Base-by-base conservation (phyloP, 176 grass and related monocot genomes). In the Echinochloa phyllopogon region DNA sequence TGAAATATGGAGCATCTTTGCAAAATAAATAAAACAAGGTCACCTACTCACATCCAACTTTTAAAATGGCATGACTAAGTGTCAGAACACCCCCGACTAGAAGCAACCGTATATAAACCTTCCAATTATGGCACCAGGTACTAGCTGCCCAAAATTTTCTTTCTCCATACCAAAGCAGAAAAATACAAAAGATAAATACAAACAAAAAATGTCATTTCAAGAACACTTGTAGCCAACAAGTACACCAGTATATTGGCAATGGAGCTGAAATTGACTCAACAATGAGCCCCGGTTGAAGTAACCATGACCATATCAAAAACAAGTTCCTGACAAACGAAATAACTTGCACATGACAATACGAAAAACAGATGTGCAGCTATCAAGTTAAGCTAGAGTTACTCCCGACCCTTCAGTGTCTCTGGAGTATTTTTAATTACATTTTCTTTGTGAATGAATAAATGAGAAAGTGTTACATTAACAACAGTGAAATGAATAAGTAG, bases 101-200 rank as follows among this genome's bases (percentile, higher is more conserved):
- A 23, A 78, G 47, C 37, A 74, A 65, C 58, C 23, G 44, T 44
- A 50, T 64, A 56, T 45, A 50, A 64, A 73, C 38, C 55, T 65
- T 42, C 57, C 4, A 72, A 23, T 57, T 82, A 44, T 55, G 24
- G 50, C 36, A 71, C 13, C 57, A 66, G 55, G 29, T 55, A 51
- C 15, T 75, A 75, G 6, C 43, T 17, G 63, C n/a, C 8, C 4
- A n/a, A 42, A 83, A 52, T 51, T 68, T 47, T 76, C 2, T 41
- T 41, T 75, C 52, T 70, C 78, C 24, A 20, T 7, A 61, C 52
- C 15, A 79, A 64, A 15, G 42, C 43, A 71, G 29, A 51, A 16
- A 38, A 24, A 49, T 10, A 6, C 15, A 37, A 10, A 49, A 37
- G 11, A 65, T 1, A 24, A 61, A 6, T 29, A 1, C 8, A 72